phyloP scores from a whole-genome alignment of 2,329 filamentous ascomycete genomes.

The Colletotrichum navitas region DNA sequence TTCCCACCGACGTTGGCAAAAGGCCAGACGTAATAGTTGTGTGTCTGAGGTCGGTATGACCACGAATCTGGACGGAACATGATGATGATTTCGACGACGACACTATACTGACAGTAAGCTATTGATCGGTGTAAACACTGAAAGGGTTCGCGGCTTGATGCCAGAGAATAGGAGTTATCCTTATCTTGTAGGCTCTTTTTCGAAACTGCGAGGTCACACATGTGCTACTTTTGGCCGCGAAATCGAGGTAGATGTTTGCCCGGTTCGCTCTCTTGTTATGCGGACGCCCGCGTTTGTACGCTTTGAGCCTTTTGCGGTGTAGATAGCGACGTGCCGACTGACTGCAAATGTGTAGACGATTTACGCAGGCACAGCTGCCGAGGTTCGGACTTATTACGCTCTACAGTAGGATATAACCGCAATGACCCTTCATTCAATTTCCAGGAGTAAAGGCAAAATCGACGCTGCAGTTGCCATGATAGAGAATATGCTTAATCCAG shows the following conservation, averaged over 20 bases:
- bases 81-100: rapidly evolving
- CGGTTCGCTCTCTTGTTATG: not conserved
- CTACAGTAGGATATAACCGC: not conserved
- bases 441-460: not conserved
- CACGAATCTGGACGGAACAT: constrained; percentile 33
- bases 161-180: too few relatives aligned
- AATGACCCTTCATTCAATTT: too few relatives aligned
- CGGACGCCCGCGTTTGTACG: not conserved
- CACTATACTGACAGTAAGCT: not conserved
- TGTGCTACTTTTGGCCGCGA: not conserved
- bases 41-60: constrained; percentile 11
- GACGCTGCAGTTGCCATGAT: too few relatives aligned
- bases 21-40: constrained; percentile 2
- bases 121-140: not conserved
- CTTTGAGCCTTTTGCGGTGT: not conserved
- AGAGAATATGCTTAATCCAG: not conserved
- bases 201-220: not conserved
- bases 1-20: constrained; percentile 15
- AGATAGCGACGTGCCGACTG: too few relatives aligned
- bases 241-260: not conserved
- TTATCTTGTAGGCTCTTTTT: not conserved
- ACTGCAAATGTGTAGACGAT: not conserved
- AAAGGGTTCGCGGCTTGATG: not conserved
- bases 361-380: not conserved
- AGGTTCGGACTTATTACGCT: not conserved